Percentiles rank a stretch among this genome's conserved stretches.
Evolutionary conservation across 2,329 filamentous ascomycete genomes (phyloP).

Genomic region (Ophiostoma piceae): DNA sequence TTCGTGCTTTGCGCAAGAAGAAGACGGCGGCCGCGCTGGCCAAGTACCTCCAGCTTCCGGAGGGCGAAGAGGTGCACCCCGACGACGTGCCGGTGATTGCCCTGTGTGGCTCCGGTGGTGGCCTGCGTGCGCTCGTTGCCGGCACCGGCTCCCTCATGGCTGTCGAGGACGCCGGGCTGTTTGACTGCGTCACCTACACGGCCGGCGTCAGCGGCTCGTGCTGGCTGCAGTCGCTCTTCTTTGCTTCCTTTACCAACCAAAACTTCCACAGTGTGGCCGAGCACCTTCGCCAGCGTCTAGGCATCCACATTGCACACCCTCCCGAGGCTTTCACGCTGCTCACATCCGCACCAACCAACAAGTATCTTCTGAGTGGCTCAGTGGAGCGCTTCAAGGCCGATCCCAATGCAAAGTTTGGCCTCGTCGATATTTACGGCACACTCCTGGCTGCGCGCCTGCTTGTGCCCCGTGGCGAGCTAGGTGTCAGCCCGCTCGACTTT

Average conservation of each 20-base stretch:
- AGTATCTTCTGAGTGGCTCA: conserved; percentile 78
- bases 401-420: conserved; percentile 71
- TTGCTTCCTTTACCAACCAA: conserved; percentile 68
- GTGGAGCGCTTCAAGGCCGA: conserved; percentile 90
- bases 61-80: conserved; percentile 74
- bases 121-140: conserved; percentile 81
- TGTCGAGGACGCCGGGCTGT: conserved; percentile 77
- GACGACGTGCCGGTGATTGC: conserved; percentile 92
- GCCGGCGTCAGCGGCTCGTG: conserved; percentile 94
- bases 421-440: conserved; percentile 90
- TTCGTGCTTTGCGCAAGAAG: conserved; percentile 61
- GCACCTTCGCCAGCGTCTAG: conserved; percentile 79
- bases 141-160: conserved; percentile 84
- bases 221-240: conserved; percentile 86
- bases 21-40: conserved; percentile 70
- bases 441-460: conserved; percentile 78
- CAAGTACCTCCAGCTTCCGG: conserved; percentile 68
- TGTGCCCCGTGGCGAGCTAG: conserved; percentile 78
- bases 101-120: conserved; percentile 90
- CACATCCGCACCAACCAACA: conserved; percentile 87
- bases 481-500: conserved; percentile 70
- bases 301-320: conserved; percentile 87
- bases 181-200: conserved; percentile 92
- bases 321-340: conserved; percentile 75
- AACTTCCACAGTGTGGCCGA: conserved; percentile 67